Evolutionary conservation across 352 stramenopile species (phyloP), one percentile per base, ranked within the genome.

Genomic region (Phytophthora brassicae): DNA sequence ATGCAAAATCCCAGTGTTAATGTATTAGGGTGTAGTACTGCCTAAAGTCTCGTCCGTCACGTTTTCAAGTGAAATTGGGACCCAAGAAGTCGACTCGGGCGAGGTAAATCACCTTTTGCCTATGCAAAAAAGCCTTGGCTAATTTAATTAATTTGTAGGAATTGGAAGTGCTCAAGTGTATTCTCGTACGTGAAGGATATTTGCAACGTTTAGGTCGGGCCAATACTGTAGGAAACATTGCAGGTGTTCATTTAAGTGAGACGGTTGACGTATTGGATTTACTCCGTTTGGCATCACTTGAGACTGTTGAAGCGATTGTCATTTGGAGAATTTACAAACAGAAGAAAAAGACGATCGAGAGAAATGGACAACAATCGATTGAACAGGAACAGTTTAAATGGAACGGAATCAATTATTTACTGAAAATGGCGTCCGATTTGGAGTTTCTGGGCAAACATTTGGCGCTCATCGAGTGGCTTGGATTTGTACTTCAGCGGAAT

Each of bases 391-490:
- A 61, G 13, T 97, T 95, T 60, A 79, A 75, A 36, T 98, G 91
- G 92, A 97, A 97, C 57, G 84, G 81, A 3, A 57, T 95, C 48
- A 97, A 98, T 61, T 98, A 98, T 38, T 70, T 98, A 1, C 70
- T 97, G 11, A 97, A 97, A 44, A 64, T 98, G 8, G 77, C 87
- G 3, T 95, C 83, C 0, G 92, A 98, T 56, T 61, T 97, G 19
- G 88, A 97, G 47, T 97, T 97, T 46, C 49, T 98, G 7, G 68
- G 89, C n/a, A 82, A 91, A 36, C 82, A 91, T 70, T 56, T 72
- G 9, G 80, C 73, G 0, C 68, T 97, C n/a, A 58, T 70, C 3
- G 77, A 89, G 24, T 97, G 89, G 88, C 77, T 97, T 17, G 85
- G 87, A 0, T 97, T 97, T 56, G 79, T 75, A 0, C 65, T 97